phyloP scores from a whole-genome alignment of 768 basidiomycete genomes.

The Amanita jacksonii region DNA sequence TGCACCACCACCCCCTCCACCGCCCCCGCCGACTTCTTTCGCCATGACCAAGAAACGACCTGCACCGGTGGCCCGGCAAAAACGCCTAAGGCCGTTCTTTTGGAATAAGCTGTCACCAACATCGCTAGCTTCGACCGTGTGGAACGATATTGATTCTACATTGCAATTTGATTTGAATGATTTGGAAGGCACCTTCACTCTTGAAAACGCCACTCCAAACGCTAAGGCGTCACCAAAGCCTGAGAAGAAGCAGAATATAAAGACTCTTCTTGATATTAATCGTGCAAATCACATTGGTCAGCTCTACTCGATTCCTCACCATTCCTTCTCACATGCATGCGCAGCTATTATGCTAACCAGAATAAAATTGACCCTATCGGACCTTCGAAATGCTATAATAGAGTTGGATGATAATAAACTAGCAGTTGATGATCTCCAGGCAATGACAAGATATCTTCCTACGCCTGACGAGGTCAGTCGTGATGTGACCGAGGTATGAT shows the following conservation, averaged over 20 bases:
- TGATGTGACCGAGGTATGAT: too few species aligned
- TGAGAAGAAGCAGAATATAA: slow-evolving; percentile 48
- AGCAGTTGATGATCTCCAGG: slow-evolving; percentile 66
- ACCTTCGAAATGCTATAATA: slow-evolving; percentile 65
- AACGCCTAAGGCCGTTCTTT: slow-evolving; percentile 76
- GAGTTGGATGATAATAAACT: slow-evolving; percentile 61
- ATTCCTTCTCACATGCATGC: slow-evolving; percentile 7
- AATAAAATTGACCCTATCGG: slow-evolving; percentile 53
- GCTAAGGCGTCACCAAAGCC: slow-evolving; percentile 31
- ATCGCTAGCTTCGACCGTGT: slow-evolving; percentile 46
- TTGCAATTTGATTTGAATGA: slow-evolving; percentile 53
- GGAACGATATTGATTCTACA: slow-evolving; percentile 45
- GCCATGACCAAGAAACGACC: slow-evolving; percentile 29
- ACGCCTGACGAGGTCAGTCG: slow-evolving; percentile 65
- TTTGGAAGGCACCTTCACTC: slow-evolving; percentile 62
- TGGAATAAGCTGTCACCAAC: slow-evolving; percentile 70
- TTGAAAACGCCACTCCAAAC: slow-evolving; percentile 37
- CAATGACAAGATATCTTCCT: slow-evolving; percentile 67
- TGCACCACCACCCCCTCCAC: slow-evolving; percentile 26
- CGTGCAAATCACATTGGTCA: slow-evolving; percentile 79
- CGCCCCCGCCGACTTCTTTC: slow-evolving; percentile 20
- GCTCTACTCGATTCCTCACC: slow-evolving; percentile 9
- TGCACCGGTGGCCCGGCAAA: slow-evolving; percentile 16
- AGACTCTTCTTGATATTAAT: slow-evolving; percentile 69
- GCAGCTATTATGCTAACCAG: slow-evolving; percentile 78